These are phyloP conservation scores for Dendrobium chrysotoxum DNA, from an alignment of 106 monocot species.

Conservation along the genomic window DNA sequence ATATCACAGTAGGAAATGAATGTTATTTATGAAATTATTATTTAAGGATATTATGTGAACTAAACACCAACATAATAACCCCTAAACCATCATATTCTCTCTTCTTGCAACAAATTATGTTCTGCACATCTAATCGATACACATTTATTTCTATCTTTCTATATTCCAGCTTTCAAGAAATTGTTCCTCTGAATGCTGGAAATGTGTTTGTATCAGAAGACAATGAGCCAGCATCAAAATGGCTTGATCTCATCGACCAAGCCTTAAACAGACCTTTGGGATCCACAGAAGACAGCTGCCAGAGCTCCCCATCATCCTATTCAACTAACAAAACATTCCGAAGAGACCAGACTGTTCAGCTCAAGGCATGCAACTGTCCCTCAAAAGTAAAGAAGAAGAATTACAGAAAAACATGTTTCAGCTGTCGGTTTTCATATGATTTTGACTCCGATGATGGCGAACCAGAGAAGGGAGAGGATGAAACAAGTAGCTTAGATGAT, in stretches of 20 bases:
- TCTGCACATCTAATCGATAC: not conserved
- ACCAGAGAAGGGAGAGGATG: slow-evolving; percentile 27
- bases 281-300: not conserved
- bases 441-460: slow-evolving; percentile 10
- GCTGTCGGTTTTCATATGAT: slow-evolving; percentile 20
- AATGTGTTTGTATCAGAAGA: slow-evolving; percentile 61
- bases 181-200: slow-evolving; percentile 70
- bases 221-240: slow-evolving; percentile 53
- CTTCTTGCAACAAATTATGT: not conserved
- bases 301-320: slow-evolving; percentile 30
- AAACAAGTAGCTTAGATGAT: slow-evolving; percentile 10
- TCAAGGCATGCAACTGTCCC: slow-evolving; percentile 75
- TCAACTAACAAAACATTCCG: slow-evolving; percentile 42
- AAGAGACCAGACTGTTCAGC: slow-evolving; percentile 19
- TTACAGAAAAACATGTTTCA: slow-evolving; percentile 37
- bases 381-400: slow-evolving; percentile 27
- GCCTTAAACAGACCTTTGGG: slow-evolving; percentile 31
- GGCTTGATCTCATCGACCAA: slow-evolving; percentile 47
- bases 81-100: not conserved
- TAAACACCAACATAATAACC: not conserved
- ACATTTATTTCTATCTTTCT: not conserved
- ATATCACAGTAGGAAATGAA: no score
- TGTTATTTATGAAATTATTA: no score
- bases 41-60: no score
- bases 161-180: slow-evolving; percentile 54